Percentiles rank a stretch among this genome's conserved stretches.
phyloP scores from a whole-genome alignment of 2,329 filamentous ascomycete species.

The Colletotrichum endophyticum region DNA sequence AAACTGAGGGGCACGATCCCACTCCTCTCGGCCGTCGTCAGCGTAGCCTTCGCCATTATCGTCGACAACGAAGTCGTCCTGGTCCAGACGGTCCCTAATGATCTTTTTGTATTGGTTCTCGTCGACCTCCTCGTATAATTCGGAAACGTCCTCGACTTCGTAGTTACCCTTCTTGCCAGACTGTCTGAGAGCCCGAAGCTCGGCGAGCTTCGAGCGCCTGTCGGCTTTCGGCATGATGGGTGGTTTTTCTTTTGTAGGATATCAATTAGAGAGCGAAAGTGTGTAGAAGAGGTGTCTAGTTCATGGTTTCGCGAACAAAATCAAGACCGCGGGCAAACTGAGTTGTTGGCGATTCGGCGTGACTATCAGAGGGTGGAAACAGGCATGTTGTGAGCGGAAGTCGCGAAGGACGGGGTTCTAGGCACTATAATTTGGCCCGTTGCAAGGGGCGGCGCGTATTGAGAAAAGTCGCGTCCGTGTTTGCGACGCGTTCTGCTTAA shows the following conservation, averaged over 20 bases:
- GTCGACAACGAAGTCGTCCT: constrained; percentile 98
- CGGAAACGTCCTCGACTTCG: constrained; percentile 81
- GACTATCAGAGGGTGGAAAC: neutral
- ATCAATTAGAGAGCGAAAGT: neutral
- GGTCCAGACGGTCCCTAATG: constrained; percentile 83
- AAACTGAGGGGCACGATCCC: constrained; percentile 74
- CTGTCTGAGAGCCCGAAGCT: constrained; percentile 83
- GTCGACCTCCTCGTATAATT: constrained; percentile 94
- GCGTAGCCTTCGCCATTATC: constrained; percentile 97
- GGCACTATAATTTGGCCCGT: constrained; percentile 7
- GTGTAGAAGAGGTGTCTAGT: neutral
- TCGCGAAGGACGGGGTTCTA: neutral
- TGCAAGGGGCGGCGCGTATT: constrained; percentile 9
- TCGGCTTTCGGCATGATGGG: constrained; percentile 46
- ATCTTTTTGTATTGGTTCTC: constrained; percentile 98
- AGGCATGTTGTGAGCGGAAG: neutral
- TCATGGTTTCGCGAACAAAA: neutral
- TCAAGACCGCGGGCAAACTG: neutral
- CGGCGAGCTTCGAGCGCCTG: constrained; percentile 66
- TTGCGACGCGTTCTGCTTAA: constrained; percentile 20
- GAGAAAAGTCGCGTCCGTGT: constrained; percentile 11
- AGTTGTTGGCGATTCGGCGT: neutral
- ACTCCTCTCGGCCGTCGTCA: constrained; percentile 94
- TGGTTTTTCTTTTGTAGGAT: neutral
- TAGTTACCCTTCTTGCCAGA: constrained; percentile 92